Evolutionary conservation across 1,284 basidiomycete genomes (phyloP), one percentile per base, ranked within the genome.

Genomic region (Boletus smithii): DNA sequence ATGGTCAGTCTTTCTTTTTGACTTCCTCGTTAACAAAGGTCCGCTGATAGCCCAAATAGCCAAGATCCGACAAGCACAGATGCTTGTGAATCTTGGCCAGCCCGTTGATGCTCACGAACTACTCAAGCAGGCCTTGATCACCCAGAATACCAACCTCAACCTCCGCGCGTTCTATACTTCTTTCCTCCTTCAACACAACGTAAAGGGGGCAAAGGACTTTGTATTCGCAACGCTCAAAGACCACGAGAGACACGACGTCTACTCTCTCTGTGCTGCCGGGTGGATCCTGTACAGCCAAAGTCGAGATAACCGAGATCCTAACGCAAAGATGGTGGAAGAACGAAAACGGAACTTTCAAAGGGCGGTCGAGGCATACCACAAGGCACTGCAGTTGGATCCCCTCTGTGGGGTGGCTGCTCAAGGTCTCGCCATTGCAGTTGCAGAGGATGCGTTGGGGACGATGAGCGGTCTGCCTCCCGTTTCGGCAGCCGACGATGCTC

Each of bases 371-470:
- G 89, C 90, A 54, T 97, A 91, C 61, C 90, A 94, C 64, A 91
- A 91, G 60, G 94, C 92, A 0, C 69, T 97, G 24, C 79, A 80
- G 42, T 61, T 91, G 3, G 91, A 95, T 61, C 83, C 90, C 0
- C 71, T 77, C 22, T 95, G 91, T 64, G 91, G 91, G 1, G 81
- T 93, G 48, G 94, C 94, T 6, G 94, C 94, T 3, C 92, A 95
- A 64, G 93, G 94, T 2, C 73, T 97, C 9, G 94, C 92, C 0
- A 95, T 97, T 53, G 83, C 89, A 3, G 83, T 91, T 3, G 94
- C 91, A 0, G 95, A 97, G 65, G 91, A 95, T 65, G 85, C 85
- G 0, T 69, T 97, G 8, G 86, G 85, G 6, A 74, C 74, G 2
- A 58, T 88, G 39, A 73, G 76, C 17, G 78, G 83, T 37, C 70